Evolutionary conservation across 306 rosid species (phyloP).

Genomic region (Urtica urens): DNA sequence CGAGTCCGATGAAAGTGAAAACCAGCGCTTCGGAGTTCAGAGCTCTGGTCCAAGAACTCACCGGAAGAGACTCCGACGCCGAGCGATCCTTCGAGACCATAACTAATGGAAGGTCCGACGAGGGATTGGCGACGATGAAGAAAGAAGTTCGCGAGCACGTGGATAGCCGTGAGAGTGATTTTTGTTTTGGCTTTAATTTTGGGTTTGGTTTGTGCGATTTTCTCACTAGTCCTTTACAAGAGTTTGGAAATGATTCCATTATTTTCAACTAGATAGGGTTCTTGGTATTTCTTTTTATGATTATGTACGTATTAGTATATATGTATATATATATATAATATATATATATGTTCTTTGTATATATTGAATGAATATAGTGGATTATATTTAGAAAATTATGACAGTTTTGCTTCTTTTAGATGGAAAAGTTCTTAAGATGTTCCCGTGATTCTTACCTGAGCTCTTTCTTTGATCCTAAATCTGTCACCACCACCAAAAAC

Average conservation of each 20-base stretch:
- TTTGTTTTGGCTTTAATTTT: background rate
- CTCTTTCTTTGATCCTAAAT: too few relatives aligned
- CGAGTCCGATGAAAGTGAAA: conserved; percentile 76
- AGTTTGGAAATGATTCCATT: conserved; percentile 1
- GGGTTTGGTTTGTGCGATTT: background rate
- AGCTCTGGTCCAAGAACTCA: conserved; percentile 80
- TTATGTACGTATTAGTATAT: background rate
- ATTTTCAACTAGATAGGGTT: conserved; percentile 2
- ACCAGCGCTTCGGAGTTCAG: conserved; percentile 68
- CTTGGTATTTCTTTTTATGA: background rate
- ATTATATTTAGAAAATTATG: background rate
- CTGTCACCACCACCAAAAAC: too few relatives aligned
- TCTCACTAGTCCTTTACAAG: background rate
- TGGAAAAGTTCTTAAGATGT: too few relatives aligned
- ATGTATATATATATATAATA: background rate
- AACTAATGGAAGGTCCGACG: conserved; percentile 1
- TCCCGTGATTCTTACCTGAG: too few relatives aligned
- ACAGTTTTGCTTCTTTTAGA: too few relatives aligned
- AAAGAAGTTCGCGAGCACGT: background rate
- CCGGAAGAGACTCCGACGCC: conserved; percentile 65
- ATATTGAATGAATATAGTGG: background rate
- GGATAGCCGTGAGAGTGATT: background rate
- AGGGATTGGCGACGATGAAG: background rate
- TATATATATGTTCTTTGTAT: background rate
- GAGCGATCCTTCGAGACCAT: conserved; percentile 35